Conservation (phyloP, 2,329 filamentous ascomycete species). For the Rachicladosporium sp. region DNA sequence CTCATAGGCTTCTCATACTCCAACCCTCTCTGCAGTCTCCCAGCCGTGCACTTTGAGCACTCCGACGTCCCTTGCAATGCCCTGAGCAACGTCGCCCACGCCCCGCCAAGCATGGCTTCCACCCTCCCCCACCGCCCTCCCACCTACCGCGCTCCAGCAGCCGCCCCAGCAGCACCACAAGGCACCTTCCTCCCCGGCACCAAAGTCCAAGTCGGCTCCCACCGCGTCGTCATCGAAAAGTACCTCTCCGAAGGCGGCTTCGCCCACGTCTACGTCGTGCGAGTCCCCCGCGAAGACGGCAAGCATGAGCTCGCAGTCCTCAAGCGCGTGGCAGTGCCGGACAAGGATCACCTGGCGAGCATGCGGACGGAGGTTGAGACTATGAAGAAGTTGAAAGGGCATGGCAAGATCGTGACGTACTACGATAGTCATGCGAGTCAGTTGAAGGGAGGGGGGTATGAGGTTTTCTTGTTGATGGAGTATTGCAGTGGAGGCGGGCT, state of each 20-base stretch:
- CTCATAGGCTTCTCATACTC: too few species aligned
- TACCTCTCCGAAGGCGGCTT: slow-evolving; percentile 98
- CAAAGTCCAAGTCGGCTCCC: slow-evolving; percentile 89
- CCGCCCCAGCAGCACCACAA: slow-evolving; percentile 24
- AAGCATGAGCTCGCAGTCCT: slow-evolving; percentile 73
- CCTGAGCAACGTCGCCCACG: too few species aligned
- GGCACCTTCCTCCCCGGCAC: slow-evolving; percentile 89
- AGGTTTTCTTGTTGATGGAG: slow-evolving; percentile 98
- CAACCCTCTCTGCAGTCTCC: too few species aligned
- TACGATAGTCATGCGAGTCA: slow-evolving; percentile 97
- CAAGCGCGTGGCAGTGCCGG: slow-evolving; percentile 90
- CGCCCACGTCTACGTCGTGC: slow-evolving; percentile 94
- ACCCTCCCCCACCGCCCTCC: slow-evolving; percentile 2
- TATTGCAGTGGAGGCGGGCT: slow-evolving; percentile 88
- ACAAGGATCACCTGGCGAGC: slow-evolving; percentile 84
- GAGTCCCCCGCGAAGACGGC: slow-evolving; percentile 62
- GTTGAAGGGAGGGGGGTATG: slow-evolving; percentile 81
- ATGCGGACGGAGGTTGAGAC: slow-evolving; percentile 99
- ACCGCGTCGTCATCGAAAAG: slow-evolving; percentile 87
- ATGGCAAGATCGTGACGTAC: slow-evolving; percentile 92
- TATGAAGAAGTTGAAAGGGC: slow-evolving; percentile 98
- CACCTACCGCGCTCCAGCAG: slow-evolving; percentile 3
- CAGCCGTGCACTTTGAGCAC: too few species aligned
- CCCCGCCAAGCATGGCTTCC: background rate
- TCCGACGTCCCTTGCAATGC: too few species aligned